Evolutionary conservation across 192 early-diverging fungal species (phyloP).

Genomic region (Pilaira anomala): DNA sequence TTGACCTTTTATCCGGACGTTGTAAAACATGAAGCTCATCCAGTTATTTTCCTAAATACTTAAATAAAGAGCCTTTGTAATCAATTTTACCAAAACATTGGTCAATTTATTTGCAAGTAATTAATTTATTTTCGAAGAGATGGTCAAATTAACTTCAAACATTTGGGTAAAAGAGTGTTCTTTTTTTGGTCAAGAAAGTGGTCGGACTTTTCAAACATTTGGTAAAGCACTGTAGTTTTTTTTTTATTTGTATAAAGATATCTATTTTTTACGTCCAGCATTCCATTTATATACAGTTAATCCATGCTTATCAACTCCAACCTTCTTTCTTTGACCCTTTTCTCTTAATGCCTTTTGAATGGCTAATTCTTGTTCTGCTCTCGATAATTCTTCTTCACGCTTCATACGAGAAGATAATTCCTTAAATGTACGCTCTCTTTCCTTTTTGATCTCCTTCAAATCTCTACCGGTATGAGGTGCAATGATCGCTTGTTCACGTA

Average conservation of each 20-base stretch:
- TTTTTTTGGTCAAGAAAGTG: too few species aligned
- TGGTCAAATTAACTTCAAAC: too few species aligned
- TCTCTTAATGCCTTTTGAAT: constrained; percentile 75
- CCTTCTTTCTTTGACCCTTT: constrained; percentile 78
- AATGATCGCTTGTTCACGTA: constrained; percentile 47
- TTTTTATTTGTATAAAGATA: too few species aligned
- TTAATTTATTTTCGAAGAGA: neutral
- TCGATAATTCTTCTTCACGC: constrained; percentile 71
- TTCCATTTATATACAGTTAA: constrained; percentile 92
- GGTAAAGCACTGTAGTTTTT: too few species aligned
- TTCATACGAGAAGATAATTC: constrained; percentile 76
- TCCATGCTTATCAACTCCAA: constrained; percentile 79
- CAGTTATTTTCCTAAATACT: too few species aligned
- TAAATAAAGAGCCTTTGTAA: too few species aligned
- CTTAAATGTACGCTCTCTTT: constrained; percentile 46
- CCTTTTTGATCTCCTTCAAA: constrained; percentile 19
- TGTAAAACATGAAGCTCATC: too few species aligned
- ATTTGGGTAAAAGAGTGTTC: too few species aligned
- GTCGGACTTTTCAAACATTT: too few species aligned
- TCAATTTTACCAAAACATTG: too few species aligned
- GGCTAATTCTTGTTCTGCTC: constrained; percentile 72
- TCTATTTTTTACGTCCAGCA: constrained; percentile 70
- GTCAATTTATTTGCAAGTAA: too few species aligned
- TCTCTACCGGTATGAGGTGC: constrained; percentile 28
- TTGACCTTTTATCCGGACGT: too few species aligned